Base-by-base conservation (phyloP, 2,329 filamentous ascomycete genomes). In the Arthrinium phaeospermum region DNA sequence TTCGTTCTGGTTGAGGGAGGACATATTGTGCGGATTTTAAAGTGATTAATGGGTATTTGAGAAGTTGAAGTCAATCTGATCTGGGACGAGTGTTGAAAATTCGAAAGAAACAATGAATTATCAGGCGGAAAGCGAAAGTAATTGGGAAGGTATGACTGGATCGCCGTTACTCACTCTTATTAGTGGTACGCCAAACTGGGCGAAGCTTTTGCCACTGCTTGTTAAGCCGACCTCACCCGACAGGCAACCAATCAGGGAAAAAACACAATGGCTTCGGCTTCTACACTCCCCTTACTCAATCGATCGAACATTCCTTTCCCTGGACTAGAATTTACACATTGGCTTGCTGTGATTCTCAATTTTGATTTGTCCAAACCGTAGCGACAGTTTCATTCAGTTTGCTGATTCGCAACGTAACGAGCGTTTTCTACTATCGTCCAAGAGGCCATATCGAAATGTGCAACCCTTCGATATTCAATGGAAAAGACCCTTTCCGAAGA, bases 161-260 rank as follows among this genome's bases (percentile, higher is more conserved):
- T 41, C 13, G 53, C 27, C 27, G 19, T 57, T 30, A 61, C 13
- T 16, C 4, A 30, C 12, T 61, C 46, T 49, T 49, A 49, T 49
- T 12, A 51, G 51, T 57, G 13, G 34, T 64, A 30, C 19, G 34
- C 4, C 57, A 64, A 64, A 64, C 57, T 34, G n/a, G 34, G n/a
- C 57, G 57, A 64, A 64, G 57, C 57, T 64, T 64, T 64, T 34
- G 57, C 57, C 57, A 64, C 57, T 30, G 19, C 57, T 64, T 7
- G 57, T 37, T 64, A 64, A 69, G 67, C 67, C 67, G 44, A 27
- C 47, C 27, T 37, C 67, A 69, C 45, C 67, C 67, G 67, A 49
- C 45, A 69, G 45, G 67, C 45, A 68, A 22, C 44, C 67, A 34
- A 68, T 47, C 44, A 34, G 6, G 10, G 22, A 41, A 19, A 41